These are phyloP conservation scores for Penicillium robsamsonii DNA, from an alignment of 495 filamentous ascomycete genomes.

Conservation along the genomic window DNA sequence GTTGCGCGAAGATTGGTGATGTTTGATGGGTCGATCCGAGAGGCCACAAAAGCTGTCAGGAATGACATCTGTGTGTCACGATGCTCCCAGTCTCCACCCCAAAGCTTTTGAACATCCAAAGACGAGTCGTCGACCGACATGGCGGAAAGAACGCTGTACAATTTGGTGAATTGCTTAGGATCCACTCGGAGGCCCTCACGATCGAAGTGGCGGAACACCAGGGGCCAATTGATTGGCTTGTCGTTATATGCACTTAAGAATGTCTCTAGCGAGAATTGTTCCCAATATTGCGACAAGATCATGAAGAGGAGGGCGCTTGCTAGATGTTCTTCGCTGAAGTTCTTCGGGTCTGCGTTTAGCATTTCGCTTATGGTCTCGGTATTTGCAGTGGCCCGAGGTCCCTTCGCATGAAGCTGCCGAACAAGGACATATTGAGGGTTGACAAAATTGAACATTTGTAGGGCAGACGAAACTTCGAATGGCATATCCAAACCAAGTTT, in stretches of 20 bases:
- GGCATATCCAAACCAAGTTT: conserved; percentile 60
- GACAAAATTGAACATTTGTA: conserved; percentile 71
- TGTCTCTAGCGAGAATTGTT: conserved; percentile 66
- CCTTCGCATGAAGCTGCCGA: conserved; percentile 72
- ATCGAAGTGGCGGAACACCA: conserved; percentile 80
- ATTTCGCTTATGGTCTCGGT: conserved; percentile 57
- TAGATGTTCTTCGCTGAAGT: conserved; percentile 78
- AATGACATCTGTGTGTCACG: conserved; percentile 87
- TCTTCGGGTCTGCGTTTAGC: conserved; percentile 61
- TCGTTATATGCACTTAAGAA: conserved; percentile 66
- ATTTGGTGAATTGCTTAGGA: conserved; percentile 70
- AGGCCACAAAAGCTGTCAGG: conserved; percentile 73
- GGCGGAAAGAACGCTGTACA: conserved; percentile 73
- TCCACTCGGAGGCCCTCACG: conserved; percentile 72
- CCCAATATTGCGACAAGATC: conserved; percentile 63
- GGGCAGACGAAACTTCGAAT: conserved; percentile 66
- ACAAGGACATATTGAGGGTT: conserved; percentile 65
- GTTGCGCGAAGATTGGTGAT: conserved; percentile 77
- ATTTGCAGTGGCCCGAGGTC: conserved; percentile 57
- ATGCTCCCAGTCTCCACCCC: conserved; percentile 88
- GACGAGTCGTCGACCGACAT: conserved; percentile 59
- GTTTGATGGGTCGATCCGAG: conserved; percentile 75
- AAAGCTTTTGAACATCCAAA: conserved; percentile 78
- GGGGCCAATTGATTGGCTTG: conserved; percentile 72
- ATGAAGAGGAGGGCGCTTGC: conserved; percentile 80